A percentile compares a stretch with the other conserved stretches of the same genome.
phyloP scores from a whole-genome alignment of 2,329 filamentous ascomycete species.

The Lecanosticta acicola region DNA sequence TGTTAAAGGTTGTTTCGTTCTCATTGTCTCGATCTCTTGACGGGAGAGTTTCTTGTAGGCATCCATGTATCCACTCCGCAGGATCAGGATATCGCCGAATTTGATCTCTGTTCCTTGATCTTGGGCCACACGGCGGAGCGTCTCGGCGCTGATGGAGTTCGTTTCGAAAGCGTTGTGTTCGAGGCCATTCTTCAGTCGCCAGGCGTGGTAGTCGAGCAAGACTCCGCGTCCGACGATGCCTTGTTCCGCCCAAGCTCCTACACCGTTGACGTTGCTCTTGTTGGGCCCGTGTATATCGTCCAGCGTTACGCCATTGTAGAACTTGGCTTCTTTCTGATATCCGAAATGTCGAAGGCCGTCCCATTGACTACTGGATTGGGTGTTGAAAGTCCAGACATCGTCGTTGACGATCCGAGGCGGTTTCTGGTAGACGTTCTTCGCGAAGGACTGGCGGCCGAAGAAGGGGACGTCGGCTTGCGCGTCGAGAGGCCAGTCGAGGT shows the following conservation, averaged over 20 bases:
- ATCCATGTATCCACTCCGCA: conserved; percentile 46
- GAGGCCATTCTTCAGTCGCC: conserved; percentile 39
- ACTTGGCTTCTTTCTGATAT: conserved; percentile 42
- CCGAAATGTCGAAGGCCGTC: conserved; percentile 51
- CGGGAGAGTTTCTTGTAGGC: conserved; percentile 36
- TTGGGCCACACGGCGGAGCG: conserved; percentile 41
- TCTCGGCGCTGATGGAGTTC: conserved; percentile 32
- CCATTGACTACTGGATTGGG: conserved; percentile 34
- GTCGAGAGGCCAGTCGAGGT: conserved; percentile 56
- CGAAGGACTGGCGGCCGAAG: conserved; percentile 53
- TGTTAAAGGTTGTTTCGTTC: conserved; percentile 36
- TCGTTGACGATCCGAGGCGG: conserved; percentile 53
- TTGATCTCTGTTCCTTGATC: conserved; percentile 49
- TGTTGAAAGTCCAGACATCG: conserved; percentile 48
- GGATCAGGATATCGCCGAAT: conserved; percentile 51
- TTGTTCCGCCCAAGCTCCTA: conserved; percentile 45
- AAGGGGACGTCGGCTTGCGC: conserved; percentile 49
- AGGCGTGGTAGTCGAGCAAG: conserved; percentile 49
- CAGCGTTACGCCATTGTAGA: conserved; percentile 36
- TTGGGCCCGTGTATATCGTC: conserved; percentile 37
- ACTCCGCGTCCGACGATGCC: conserved; percentile 55
- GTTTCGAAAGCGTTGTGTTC: conserved; percentile 34
- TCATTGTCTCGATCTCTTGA: conserved; percentile 35
- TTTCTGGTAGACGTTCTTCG: conserved; percentile 50
- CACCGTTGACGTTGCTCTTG: conserved; percentile 39